Base-by-base conservation (phyloP, 148 eudicot species). In the Rhododendron williamsianum region DNA sequence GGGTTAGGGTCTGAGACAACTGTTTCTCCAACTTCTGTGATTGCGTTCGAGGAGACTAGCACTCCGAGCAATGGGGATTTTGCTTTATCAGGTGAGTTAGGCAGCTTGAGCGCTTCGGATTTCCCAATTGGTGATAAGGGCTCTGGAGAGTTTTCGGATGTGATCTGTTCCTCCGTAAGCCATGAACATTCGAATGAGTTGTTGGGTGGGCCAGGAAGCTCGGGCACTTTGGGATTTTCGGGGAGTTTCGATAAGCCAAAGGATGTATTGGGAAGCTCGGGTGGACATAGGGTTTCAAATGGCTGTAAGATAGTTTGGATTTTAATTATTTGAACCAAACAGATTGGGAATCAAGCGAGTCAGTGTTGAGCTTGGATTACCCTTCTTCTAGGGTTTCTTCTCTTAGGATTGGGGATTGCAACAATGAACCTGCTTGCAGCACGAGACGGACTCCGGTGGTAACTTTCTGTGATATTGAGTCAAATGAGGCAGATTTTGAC, bases 301-400 rank as follows among this genome's bases (percentile, higher is more conserved):
- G 91, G 86, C 60, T 90, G 86, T 51, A 88, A 87, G 96, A 89
- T 82, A 90, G 90, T 80, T 74, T 90, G 25, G 93, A 91, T 74
- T 84, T 87, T 51, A 88, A 90, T 87, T 93, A 92, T 69, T 88
- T 90, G 33, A 95, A 88, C 85, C 88, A 81, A 41, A 89, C 93
- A 9, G 95, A 93, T 83, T 95, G 97, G 98, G 89, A 71, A n/a
- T 95, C 98, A 19, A 89, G 88, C 41, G 95, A 91, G 90, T 97
- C 99, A 52, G 88, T 87, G 1, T 84, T 92, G 91, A 95, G 98
- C 85, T 85, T 89, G 81, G 99, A 94, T 35, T 93, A 92, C 87
- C 92, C 94, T 9, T 94, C 99, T 85, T 97, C 98, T 48, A 86
- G 93, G 67, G 90, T 94, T 78, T 94, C 98, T 63, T 93, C 98